phyloP scores from a whole-genome alignment of 2,329 filamentous ascomycete species.

The Aspergillus costaricaensis region DNA sequence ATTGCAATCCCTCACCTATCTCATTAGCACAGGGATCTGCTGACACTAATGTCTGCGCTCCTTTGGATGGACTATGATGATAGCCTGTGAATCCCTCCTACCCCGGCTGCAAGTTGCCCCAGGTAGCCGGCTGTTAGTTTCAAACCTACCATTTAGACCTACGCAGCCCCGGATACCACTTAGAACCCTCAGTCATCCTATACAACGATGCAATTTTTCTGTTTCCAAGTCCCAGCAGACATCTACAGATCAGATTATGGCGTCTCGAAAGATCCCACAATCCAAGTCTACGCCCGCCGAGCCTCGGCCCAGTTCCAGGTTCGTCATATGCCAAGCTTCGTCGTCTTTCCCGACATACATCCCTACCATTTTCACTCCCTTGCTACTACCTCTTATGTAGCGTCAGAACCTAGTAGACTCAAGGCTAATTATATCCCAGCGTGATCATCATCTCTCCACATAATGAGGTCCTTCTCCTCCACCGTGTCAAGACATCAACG shows the following conservation, averaged over 20 bases:
- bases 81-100: slow-evolving; percentile 9
- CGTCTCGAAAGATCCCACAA: slow-evolving; percentile 19
- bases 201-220: slow-evolving; percentile 20
- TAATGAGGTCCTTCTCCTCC: slow-evolving; percentile 86
- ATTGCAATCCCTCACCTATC: not conserved
- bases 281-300: slow-evolving; percentile 44
- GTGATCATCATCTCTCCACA: slow-evolving; percentile 81
- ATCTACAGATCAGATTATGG: slow-evolving; percentile 23
- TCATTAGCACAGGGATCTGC: not conserved
- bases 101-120: slow-evolving; percentile 12
- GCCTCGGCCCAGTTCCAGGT: slow-evolving; percentile 68
- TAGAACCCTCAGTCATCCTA: not conserved
- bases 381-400: not conserved
- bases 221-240: slow-evolving; percentile 6
- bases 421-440: slow-evolving; percentile 47
- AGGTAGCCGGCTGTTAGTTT: slow-evolving; percentile 10
- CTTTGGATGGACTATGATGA: slow-evolving; percentile 11
- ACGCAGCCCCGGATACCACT: not conserved
- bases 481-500: slow-evolving; percentile 77
- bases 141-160: slow-evolving; percentile 5
- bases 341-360: not conserved
- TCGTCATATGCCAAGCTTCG: slow-evolving; percentile 16
- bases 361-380: too few relatives aligned
- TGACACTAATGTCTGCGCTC: not conserved
- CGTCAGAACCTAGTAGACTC: not conserved